Evolutionary conservation across 1,284 basidiomycete species (phyloP).

Genomic region (Papiliotrema nemorosa): DNA sequence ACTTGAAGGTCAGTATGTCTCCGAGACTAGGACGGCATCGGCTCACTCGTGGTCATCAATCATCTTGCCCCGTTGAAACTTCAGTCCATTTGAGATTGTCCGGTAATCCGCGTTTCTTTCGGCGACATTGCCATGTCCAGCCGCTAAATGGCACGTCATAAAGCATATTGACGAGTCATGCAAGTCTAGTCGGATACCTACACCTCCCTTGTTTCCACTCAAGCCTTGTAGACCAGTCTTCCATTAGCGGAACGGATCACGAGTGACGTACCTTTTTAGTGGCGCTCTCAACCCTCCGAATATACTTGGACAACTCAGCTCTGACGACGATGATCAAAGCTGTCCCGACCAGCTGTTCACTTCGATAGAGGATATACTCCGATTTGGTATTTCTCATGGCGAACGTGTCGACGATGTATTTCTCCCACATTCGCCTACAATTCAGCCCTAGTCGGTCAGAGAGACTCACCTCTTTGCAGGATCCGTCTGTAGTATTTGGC

Average conservation of each 20-base stretch:
- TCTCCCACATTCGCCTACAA: constrained; percentile 78
- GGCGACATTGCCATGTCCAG: constrained; percentile 81
- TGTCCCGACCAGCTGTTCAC: constrained; percentile 93
- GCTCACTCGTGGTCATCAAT: constrained; percentile 85
- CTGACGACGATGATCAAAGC: constrained; percentile 84
- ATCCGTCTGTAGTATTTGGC: constrained; percentile 94
- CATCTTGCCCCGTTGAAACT: constrained; percentile 83
- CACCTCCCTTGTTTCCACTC: constrained; percentile 95
- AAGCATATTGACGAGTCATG: constrained; percentile 91
- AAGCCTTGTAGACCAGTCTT: constrained; percentile 94
- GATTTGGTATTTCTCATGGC: constrained; percentile 59
- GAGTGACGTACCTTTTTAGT: constrained; percentile 69
- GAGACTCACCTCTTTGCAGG: constrained; percentile 75
- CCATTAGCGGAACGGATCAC: background rate
- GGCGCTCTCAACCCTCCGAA: constrained; percentile 86
- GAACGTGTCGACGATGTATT: constrained; percentile 72
- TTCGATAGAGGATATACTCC: constrained; percentile 81
- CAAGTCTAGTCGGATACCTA: constrained; percentile 86
- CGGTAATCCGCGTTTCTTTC: constrained; percentile 91
- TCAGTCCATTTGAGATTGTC: constrained; percentile 77
- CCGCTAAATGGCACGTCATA: constrained; percentile 85
- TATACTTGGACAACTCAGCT: constrained; percentile 66
- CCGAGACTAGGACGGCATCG: too few species aligned
- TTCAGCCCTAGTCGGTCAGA: background rate
- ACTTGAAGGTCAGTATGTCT: constrained; percentile 16